Evolutionary conservation across 2,329 filamentous ascomycete species (phyloP), one percentile per base, ranked within the genome.

Genomic region (Fusarium subglutinans): DNA sequence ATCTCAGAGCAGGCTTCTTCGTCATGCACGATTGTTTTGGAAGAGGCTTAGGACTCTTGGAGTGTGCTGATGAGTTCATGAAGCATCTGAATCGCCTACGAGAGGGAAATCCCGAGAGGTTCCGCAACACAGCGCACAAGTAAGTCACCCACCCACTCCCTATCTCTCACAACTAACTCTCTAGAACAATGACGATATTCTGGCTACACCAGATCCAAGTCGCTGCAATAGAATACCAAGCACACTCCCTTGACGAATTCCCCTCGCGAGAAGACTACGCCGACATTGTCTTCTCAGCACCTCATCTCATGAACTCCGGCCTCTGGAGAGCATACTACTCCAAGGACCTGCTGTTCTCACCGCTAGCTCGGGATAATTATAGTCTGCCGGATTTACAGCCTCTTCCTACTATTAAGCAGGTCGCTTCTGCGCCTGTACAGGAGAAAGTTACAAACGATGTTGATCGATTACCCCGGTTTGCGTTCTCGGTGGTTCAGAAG

Each of bases 191-290:
- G 78, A 82, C 82, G 0, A 66, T 79, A 7, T 83, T 83, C 53
- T 83, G 81, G 79, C 74, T 83, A 6, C 71, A 81, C 26, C 79
- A 81, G n/a, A 78, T 83, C 2, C 79, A 80, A 22, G 58, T 79
- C 6, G 79, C 81, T 4, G 74, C 81, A 13, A 63, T 79, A 4
- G 70, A 72, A 17, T 79, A 78, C 55, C 75, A 78, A 47, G 55
- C 74, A 7, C 54, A 68, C 13, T 58, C 69, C 4, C 35, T 61
- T 5, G 33, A 40, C 4, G 57, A 67, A 4, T 72, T 78, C 8
- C 74, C 78, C 5, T 26, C 63, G 0, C 66, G 53, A 4, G 56
- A 65, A 10, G 74, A 70, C 30, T 82, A 81, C 18, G 72, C 72
- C 7, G 38, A 72, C 0, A 75, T 82, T 2, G 58, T 81, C 2